A percentile compares a stretch with the other conserved stretches of the same genome.
Evolutionary conservation across 352 stramenopile species (phyloP).

Genomic region (Elongisporangium senticosum): DNA sequence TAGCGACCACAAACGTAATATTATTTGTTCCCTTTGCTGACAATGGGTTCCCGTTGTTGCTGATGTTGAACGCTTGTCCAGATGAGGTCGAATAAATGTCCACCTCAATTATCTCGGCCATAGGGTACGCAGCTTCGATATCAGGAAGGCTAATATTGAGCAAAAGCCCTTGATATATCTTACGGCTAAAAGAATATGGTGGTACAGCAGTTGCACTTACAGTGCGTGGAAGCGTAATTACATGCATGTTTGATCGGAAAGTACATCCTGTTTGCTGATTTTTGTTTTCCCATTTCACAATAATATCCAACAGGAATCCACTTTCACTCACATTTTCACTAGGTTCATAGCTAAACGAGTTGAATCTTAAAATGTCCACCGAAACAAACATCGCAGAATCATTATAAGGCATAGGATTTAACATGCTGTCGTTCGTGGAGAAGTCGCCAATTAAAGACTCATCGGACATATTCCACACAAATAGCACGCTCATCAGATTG

Average conservation of each 20-base stretch:
- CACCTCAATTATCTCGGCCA: conserved; percentile 12
- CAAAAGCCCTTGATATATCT: conserved; percentile 12
- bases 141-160: conserved; percentile 13
- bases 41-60: background rate
- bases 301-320: conserved; percentile 11
- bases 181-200: conserved; percentile 15
- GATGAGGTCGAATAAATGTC: conserved; percentile 11
- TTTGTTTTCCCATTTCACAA: conserved; percentile 11
- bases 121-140: conserved; percentile 4
- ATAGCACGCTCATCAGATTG: background rate
- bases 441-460: background rate
- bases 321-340: background rate
- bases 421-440: background rate
- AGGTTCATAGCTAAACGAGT: conserved; percentile 3
- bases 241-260: conserved; percentile 7
- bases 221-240: conserved; percentile 10
- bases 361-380: conserved; percentile 5
- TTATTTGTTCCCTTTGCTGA: too few species aligned
- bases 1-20: background rate
- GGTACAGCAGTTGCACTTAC: conserved; percentile 4
- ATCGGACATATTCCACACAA: background rate
- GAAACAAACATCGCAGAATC: background rate
- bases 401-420: background rate
- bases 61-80: conserved; percentile 7
- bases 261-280: conserved; percentile 8